These are phyloP conservation scores for Pterocarpus macrocarpus DNA, from an alignment of 306 rosid genomes.

Conservation along the genomic window DNA sequence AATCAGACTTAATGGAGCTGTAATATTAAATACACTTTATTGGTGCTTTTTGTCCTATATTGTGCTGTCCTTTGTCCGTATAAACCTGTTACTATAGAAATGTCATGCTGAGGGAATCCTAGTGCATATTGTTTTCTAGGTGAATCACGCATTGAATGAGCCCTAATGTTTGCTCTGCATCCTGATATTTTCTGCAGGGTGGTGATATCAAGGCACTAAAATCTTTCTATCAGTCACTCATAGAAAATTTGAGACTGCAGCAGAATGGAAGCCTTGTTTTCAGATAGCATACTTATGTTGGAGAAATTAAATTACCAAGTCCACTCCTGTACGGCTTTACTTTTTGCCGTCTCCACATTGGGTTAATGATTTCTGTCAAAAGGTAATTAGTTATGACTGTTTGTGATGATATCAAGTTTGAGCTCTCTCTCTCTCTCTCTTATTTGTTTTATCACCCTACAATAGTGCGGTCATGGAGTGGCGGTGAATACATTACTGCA, in stretches of 20 bases:
- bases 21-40: slow-evolving; percentile 5
- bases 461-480: slow-evolving; percentile 7
- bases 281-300: slow-evolving; percentile 77
- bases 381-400: slow-evolving; percentile 56
- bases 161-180: slow-evolving; percentile 17
- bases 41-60: slow-evolving; percentile 13
- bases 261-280: slow-evolving; percentile 87
- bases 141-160: slow-evolving; percentile 13
- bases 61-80: too few relatives aligned
- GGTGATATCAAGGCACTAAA: slow-evolving; percentile 82
- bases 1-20: slow-evolving; percentile 34
- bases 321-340: slow-evolving; percentile 40
- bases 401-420: slow-evolving; percentile 14
- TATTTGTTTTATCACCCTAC: neutral
- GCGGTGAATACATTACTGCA: slow-evolving; percentile 52
- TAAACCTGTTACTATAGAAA: neutral
- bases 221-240: slow-evolving; percentile 77
- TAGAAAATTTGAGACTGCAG: slow-evolving; percentile 85
- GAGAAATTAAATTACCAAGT: slow-evolving; percentile 29
- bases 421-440: neutral
- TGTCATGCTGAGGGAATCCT: slow-evolving; percentile 29
- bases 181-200: slow-evolving; percentile 66
- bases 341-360: slow-evolving; percentile 45
- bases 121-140: slow-evolving; percentile 36
- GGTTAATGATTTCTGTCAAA: slow-evolving; percentile 54